Evolutionary conservation across 2,329 filamentous ascomycete genomes (phyloP).

Genomic region (Cordyceps fumosorosea): DNA sequence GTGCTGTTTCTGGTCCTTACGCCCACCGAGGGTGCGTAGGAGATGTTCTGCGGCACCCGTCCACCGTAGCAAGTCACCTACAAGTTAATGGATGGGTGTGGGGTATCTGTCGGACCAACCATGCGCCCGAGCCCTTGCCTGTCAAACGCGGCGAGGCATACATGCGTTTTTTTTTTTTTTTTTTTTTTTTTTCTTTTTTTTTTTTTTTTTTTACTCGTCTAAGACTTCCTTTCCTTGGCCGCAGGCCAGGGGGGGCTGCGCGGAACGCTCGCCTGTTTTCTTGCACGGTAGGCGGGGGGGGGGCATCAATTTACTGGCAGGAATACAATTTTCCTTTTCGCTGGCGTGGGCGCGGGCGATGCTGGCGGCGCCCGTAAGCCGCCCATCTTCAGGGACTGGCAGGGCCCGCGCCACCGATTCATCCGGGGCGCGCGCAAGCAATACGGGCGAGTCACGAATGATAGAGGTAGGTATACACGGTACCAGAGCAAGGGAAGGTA

Average conservation of each 20-base stretch:
- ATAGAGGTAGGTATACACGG: neutral
- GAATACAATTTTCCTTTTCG: too few relatives aligned
- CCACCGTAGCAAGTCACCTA: neutral
- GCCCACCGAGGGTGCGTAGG: too few relatives aligned
- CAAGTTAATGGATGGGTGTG: too few relatives aligned
- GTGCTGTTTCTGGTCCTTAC: neutral
- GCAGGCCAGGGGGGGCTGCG: neutral
- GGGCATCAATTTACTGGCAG: neutral
- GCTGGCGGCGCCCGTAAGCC: conserved; percentile 7
- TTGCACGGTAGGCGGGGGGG: neutral
- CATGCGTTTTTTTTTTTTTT: neutral
- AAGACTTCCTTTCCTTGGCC: neutral
- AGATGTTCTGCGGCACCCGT: conserved; percentile 1
- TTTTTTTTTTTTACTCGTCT: neutral
- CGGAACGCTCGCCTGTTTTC: neutral
- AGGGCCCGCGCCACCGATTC: conserved; percentile 7
- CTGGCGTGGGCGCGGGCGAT: neutral
- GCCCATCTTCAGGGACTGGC: conserved; percentile 6
- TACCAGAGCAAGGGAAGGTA: neutral
- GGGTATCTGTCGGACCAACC: neutral
- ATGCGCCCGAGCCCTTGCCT: neutral
- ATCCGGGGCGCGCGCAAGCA: neutral
- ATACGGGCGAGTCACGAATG: too few relatives aligned
- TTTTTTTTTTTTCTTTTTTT: too few relatives aligned
- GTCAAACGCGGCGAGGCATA: conserved; percentile 4